Percentiles rank a stretch among this genome's conserved stretches.
Conservation (phyloP, 441 rosid species). For the Manihot esculenta region DNA sequence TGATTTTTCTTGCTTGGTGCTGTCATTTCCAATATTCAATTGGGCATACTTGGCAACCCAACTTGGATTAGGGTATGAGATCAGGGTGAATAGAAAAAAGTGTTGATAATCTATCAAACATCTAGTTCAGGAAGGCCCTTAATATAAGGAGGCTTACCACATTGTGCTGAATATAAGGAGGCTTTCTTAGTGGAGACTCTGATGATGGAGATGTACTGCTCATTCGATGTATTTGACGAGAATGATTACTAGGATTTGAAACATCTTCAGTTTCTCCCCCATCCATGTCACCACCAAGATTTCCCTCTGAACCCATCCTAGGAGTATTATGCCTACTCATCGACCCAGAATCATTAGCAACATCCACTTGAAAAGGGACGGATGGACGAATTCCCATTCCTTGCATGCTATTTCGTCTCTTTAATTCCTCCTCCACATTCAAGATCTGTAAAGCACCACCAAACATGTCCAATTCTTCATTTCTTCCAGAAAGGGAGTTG, state of each 20-base stretch:
- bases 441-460: conserved; percentile 48
- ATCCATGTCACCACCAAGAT: conserved; percentile 59
- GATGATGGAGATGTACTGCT: conserved; percentile 79
- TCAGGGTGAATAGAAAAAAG: not conserved
- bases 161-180: conserved; percentile 53
- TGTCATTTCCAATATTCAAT: not conserved
- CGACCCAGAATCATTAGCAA: conserved; percentile 55
- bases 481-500: not conserved
- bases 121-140: not conserved
- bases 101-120: not conserved
- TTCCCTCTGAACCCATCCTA: conserved; percentile 56
- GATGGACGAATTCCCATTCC: conserved; percentile 49
- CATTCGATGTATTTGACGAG: conserved; percentile 55
- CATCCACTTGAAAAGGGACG: conserved; percentile 72
- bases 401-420: conserved; percentile 51
- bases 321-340: conserved; percentile 51
- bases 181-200: conserved; percentile 74
- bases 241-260: conserved; percentile 49
- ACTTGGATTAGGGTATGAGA: not conserved
- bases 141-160: conserved; percentile 57
- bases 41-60: not conserved
- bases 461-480: conserved; percentile 8
- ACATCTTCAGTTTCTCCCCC: conserved; percentile 69
- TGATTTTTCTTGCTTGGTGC: not conserved
- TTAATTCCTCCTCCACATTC: conserved; percentile 84